Conservation (phyloP, 129 eudicot species). For the Daucus carota region DH1_v3.0 NC_030382.2:36939501-36940000, state of each 20-base stretch:
- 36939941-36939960: not conserved
- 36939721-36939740: no score
- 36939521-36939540: no score
- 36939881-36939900: not conserved
- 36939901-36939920: not conserved
- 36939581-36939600: no score
- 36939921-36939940: slow-evolving; percentile 3
- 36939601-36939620: not conserved
- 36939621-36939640: not conserved
- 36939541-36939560: no score
- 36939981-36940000: slow-evolving; percentile 19
- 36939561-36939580: not conserved
- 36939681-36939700: not conserved
- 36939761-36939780: not conserved
- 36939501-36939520: no score
- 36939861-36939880: not conserved
- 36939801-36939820: not conserved
- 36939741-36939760: not conserved
- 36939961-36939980: not conserved
- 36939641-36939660: not conserved
- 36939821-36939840: not conserved
- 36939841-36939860: not conserved
- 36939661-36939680: not conserved
- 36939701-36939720: not conserved
- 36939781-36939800: not conserved